These are phyloP conservation scores for Cystobasidium onofrii DNA, from an alignment of 768 basidiomycete species.

Conservation along the genomic window DNA sequence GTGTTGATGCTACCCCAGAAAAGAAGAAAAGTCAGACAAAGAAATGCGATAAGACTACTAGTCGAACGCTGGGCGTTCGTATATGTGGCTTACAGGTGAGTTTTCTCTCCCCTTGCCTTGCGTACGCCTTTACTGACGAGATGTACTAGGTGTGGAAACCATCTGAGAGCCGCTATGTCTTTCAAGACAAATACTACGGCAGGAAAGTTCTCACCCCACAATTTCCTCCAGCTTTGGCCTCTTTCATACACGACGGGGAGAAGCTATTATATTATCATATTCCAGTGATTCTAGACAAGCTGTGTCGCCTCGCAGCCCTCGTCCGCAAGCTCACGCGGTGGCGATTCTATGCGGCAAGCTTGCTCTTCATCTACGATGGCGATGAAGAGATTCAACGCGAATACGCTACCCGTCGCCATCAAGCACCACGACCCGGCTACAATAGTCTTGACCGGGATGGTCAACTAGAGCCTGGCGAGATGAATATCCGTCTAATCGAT, in stretches of 20 bases:
- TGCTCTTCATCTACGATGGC: constrained; percentile 95
- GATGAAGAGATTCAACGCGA: constrained; percentile 74
- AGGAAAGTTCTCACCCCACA: constrained; percentile 78
- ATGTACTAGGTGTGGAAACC: constrained; percentile 81
- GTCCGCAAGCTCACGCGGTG: constrained; percentile 83
- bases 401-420: constrained; percentile 34
- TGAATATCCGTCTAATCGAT: constrained; percentile 93
- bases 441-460: neutral
- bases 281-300: constrained; percentile 76
- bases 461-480: constrained; percentile 55
- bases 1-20: constrained; percentile 77
- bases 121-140: neutral
- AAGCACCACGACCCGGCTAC: constrained; percentile 18
- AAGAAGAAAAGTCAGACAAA: constrained; percentile 99
- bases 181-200: constrained; percentile 94
- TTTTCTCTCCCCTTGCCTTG: neutral
- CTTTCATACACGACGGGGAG: constrained; percentile 78
- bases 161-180: constrained; percentile 68
- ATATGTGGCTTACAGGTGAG: constrained; percentile 98
- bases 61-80: constrained; percentile 76
- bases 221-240: constrained; percentile 69
- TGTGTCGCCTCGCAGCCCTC: constrained; percentile 88
- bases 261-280: constrained; percentile 81
- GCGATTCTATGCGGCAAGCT: constrained; percentile 93
- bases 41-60: constrained; percentile 95